A percentile compares a stretch with the other conserved stretches of the same genome.
Conservation (phyloP, 345 rosid genomes). For the Aquilaria sinensis region DNA sequence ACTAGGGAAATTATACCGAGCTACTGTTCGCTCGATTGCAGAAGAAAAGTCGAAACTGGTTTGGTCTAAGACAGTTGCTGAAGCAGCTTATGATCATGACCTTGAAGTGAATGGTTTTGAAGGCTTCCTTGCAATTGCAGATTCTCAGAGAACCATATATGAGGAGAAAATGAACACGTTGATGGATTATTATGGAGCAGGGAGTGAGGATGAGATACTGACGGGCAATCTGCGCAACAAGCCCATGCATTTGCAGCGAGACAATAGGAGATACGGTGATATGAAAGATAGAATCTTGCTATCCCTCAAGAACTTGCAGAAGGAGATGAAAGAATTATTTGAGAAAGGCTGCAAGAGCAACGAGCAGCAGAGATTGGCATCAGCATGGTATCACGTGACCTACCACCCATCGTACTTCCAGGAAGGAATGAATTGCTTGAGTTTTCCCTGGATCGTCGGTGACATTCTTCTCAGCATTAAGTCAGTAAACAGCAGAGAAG, state of each 20-base stretch:
- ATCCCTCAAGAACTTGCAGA: constrained; percentile 47
- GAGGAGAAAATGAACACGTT: constrained; percentile 48
- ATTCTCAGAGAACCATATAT: constrained; percentile 46
- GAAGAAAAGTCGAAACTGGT: constrained; percentile 24
- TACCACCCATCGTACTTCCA: constrained; percentile 41
- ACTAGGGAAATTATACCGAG: constrained; percentile 81
- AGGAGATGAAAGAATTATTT: constrained; percentile 68
- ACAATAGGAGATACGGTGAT: constrained; percentile 69
- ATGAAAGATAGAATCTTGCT: constrained; percentile 66
- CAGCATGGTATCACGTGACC: constrained; percentile 85
- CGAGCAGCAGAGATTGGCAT: constrained; percentile 48
- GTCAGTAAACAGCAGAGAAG: constrained; percentile 27
- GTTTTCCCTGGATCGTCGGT: constrained; percentile 83
- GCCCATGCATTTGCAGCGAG: constrained; percentile 58
- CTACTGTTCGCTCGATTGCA: constrained; percentile 24
- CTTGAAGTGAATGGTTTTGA: constrained; percentile 67
- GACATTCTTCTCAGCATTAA: constrained; percentile 56
- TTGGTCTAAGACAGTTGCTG: constrained; percentile 33
- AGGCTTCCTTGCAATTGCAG: constrained; percentile 42
- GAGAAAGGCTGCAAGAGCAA: constrained; percentile 36
- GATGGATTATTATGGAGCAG: constrained; percentile 63
- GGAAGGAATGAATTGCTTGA: constrained; percentile 41
- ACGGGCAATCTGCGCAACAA: constrained; percentile 64
- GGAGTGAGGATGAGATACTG: constrained; percentile 77
- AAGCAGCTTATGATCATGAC: constrained; percentile 45